Base-by-base conservation (phyloP, 1,284 basidiomycete genomes). In the Singerocomus rubriflavus region DNA sequence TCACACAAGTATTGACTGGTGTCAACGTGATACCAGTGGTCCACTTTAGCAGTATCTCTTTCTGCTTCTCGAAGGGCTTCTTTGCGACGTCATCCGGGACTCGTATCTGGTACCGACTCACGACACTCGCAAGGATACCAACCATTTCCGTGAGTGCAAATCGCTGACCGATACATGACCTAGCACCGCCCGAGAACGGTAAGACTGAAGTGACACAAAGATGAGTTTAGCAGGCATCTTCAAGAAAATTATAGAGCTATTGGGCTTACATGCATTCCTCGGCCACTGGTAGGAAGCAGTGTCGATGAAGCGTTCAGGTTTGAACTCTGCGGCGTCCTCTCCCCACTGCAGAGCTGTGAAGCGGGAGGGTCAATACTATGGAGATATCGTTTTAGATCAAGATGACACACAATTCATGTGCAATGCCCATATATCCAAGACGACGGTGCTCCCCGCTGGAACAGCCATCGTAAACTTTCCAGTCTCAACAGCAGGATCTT, bases 221-320 rank as follows among this genome's bases (percentile, higher is more conserved):
- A 29, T 51, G 30, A 57, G 40, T 47, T 7, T 16, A 12, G n/a
- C 11, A 31, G 13, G 17, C 3, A 17, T 3, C 17, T 27, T 7
- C 34, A 11, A 14, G 16, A 7, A 4, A 14, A 1, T 21, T 36
- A 7, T 8, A 4, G 1, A 26, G 32, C 8, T 10, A 29, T 12
- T 0, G 16, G 12, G 8, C 64, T 52, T 40, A 65, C 61, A 67
- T 31, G 65, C 69, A 33, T 66, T 48, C 44, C 68, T 65, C n/a
- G 70, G 72, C 72, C 72, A 75, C 21, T 63, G 59, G 38, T 71
- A 71, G 2, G 63, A 57, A 11, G 59, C 59, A 0, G 63, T 69
- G 40, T 77, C 74, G 29, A 80, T 64, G 67, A 79, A 80, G 0
- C 76, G 70, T 48, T 80, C 76, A 1, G 73, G 75, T 31, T 62